Evolutionary conservation across 257 asterid genomes (phyloP).

Genomic region (Jacaranda mimosifolia): DNA sequence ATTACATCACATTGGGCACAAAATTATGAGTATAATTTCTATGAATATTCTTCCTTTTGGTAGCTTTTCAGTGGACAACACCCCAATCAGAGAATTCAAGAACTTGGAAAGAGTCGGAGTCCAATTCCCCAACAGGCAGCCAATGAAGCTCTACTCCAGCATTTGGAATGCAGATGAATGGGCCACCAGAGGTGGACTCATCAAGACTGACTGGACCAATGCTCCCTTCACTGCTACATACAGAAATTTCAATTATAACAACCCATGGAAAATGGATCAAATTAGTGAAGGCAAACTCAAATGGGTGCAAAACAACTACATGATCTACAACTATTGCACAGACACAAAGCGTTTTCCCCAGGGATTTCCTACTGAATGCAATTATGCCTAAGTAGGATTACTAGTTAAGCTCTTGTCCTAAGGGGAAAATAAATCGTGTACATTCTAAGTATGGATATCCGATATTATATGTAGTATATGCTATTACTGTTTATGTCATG

Average conservation of each 20-base stretch:
- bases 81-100: conserved; percentile 63
- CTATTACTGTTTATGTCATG: too few species aligned
- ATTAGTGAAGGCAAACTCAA: conserved; percentile 41
- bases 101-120: conserved; percentile 57
- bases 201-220: conserved; percentile 69
- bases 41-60: neutral
- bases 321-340: conserved; percentile 68
- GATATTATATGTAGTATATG: too few species aligned
- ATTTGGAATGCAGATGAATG: conserved; percentile 72
- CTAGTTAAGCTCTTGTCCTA: neutral
- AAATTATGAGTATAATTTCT: too few species aligned
- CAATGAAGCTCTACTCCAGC: conserved; percentile 64
- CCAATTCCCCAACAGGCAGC: conserved; percentile 53
- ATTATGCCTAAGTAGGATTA: conserved; percentile 11
- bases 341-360: conserved; percentile 58
- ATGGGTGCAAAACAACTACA: conserved; percentile 60
- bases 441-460: neutral
- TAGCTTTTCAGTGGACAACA: conserved; percentile 52
- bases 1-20: too few species aligned
- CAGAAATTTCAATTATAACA: conserved; percentile 39
- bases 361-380: conserved; percentile 58
- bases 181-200: conserved; percentile 75
- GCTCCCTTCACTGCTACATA: conserved; percentile 67
- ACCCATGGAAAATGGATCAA: conserved; percentile 36
- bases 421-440: neutral